A percentile compares a stretch with the other conserved stretches of the same genome.
These are phyloP conservation scores for Backusella luteola DNA, from an alignment of 192 early-diverging fungal species.

Conservation along the genomic window DNA sequence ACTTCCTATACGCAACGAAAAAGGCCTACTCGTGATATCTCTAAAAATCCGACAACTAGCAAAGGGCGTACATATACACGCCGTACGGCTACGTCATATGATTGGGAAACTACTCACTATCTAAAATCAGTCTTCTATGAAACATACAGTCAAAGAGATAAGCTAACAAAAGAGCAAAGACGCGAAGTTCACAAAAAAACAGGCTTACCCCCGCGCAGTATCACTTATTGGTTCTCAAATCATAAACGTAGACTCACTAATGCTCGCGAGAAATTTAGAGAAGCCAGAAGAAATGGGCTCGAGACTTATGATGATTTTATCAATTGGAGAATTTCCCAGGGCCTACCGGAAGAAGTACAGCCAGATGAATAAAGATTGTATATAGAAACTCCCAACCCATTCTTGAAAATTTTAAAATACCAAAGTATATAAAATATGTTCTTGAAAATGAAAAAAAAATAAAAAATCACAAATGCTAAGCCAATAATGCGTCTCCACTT, in stretches of 20 bases:
- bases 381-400: not conserved
- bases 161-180: conserved; percentile 32
- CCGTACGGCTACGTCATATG: conserved; percentile 33
- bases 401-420: not conserved
- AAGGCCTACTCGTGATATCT: not conserved
- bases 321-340: conserved; percentile 15
- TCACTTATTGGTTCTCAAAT: conserved; percentile 41
- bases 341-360: conserved; percentile 17
- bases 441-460: not conserved
- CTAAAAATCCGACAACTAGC: not conserved
- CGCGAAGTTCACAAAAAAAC: conserved; percentile 20
- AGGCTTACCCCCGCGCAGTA: conserved; percentile 29
- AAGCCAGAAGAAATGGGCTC: not conserved
- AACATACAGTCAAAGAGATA: conserved; percentile 28
- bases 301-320: conserved; percentile 27
- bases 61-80: not conserved
- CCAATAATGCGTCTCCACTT: not conserved
- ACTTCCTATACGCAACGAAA: not conserved
- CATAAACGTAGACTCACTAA: conserved; percentile 30
- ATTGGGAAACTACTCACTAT: conserved; percentile 21
- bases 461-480: not conserved
- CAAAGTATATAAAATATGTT: not conserved
- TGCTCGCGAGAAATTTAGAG: conserved; percentile 13
- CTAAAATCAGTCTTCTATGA: conserved; percentile 30
- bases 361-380: not conserved